Evolutionary conservation across 2,329 filamentous ascomycete species (phyloP), one percentile per base, ranked within the genome.

Genomic region (Clonostachys solani): DNA sequence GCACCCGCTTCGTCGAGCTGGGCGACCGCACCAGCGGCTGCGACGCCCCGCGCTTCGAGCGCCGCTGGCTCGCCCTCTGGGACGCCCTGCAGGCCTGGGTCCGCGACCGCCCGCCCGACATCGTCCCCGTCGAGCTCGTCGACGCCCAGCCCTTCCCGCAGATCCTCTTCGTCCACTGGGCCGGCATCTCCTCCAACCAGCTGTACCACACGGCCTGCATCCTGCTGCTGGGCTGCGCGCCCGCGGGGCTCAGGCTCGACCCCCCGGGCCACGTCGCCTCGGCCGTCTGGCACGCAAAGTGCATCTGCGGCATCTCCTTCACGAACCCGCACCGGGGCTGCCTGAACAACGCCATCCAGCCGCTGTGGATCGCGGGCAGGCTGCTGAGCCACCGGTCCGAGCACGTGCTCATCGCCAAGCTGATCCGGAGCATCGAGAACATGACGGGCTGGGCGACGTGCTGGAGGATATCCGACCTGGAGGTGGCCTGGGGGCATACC

Each of bases 271-370:
- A 33, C 60, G 52, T 54, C 52, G 1, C 58, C 0, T 78, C 75
- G 10, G 55, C 69, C 1, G 58, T 78, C 10, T 81, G 78, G 77
- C 78, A 82, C 52, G 78, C 76, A 2, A 71, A 73, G 48, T 67
- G 72, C 13, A 73, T 81, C 33, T 80, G 76, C 48, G 78, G 76
- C 3, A 81, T 81, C 18, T 79, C 77, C 1, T 54, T 76, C 12
- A 71, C 77, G 4, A 82, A 82, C 48, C 72, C 71, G 5, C 77
- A 82, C 48, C 67, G 74, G 12, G 78, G 77, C 4, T 78, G 74
- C 50, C 54, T 80, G 34, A 81, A 77, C 50, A 81, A 82, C 54
- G 75, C 77, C 5, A 76, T 81, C 5, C 78, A 81, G 50, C 78
- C 78, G 1, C 62, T 81, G 1, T 81, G 75, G 72, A 66, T 82